Evolutionary conservation across 805 yeast species (phyloP).

Genomic region (Cyberlindnera misumaiensis): DNA sequence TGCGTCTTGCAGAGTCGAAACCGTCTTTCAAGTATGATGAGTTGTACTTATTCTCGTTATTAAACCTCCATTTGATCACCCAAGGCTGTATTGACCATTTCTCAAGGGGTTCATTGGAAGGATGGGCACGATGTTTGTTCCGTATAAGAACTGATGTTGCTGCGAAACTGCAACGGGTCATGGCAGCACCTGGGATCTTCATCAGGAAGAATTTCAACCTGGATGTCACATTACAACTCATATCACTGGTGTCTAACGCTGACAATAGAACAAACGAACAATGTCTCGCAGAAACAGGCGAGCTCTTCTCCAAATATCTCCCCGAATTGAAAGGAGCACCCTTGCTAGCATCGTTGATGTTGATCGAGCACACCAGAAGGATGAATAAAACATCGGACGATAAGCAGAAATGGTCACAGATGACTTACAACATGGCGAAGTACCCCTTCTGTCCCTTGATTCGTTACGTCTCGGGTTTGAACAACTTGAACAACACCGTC

Average conservation of each 20-base stretch:
- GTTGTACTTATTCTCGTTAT: conserved; percentile 7
- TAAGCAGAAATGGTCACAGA: conserved; percentile 23
- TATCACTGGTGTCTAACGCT: too few species aligned
- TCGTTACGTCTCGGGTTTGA: conserved; percentile 19
- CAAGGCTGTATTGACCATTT: conserved; percentile 11
- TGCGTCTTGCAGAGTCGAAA: conserved; percentile 2
- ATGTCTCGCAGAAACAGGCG: not conserved
- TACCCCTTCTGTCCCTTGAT: conserved; percentile 19
- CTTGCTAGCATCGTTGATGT: conserved; percentile 15
- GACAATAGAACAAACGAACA: not conserved
- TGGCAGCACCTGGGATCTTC: conserved; percentile 5
- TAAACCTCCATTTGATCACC: conserved; percentile 11
- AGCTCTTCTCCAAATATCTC: conserved; percentile 6
- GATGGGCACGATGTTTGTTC: conserved; percentile 4
- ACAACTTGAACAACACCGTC: conserved; percentile 17
- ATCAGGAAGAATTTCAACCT: conserved; percentile 4
- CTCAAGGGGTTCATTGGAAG: conserved; percentile 2
- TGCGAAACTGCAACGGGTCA: conserved; percentile 2
- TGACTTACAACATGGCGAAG: conserved; percentile 21
- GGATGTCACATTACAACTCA: too few species aligned
- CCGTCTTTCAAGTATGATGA: conserved; percentile 8
- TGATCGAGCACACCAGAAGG: conserved; percentile 19
- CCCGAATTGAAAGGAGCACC: conserved; percentile 16
- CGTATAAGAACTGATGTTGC: conserved; percentile 4
- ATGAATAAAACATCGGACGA: conserved; percentile 23